phyloP scores from a whole-genome alignment of 1,139 yeast species.

The Wickerhamiella infanticola region DNA sequence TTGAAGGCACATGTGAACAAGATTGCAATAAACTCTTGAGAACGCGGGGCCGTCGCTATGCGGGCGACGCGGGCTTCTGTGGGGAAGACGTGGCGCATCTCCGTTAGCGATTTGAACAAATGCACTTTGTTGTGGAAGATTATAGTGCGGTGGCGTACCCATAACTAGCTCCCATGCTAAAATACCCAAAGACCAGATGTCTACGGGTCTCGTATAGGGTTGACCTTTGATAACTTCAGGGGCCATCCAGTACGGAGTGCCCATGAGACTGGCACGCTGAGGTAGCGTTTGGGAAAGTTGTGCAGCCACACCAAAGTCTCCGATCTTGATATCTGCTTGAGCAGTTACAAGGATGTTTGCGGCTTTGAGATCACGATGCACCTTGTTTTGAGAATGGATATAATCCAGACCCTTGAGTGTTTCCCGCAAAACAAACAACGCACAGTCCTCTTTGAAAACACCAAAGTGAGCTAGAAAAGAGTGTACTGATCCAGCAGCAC shows the following conservation, averaged over 20 bases:
- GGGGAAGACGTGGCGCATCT: slow-evolving; percentile 11
- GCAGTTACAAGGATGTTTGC: slow-evolving; percentile 82
- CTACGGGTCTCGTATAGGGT: slow-evolving; percentile 78
- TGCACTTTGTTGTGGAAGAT: slow-evolving; percentile 11
- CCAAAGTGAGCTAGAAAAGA: slow-evolving; percentile 72
- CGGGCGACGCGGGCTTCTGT: background rate
- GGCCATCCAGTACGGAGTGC: slow-evolving; percentile 99
- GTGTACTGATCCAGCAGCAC: slow-evolving; percentile 71
- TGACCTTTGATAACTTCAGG: slow-evolving; percentile 96
- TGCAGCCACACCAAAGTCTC: slow-evolving; percentile 97
- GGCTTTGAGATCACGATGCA: slow-evolving; percentile 90
- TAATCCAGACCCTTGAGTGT: slow-evolving; percentile 85
- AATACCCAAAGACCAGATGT: slow-evolving; percentile 94
- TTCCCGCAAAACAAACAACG: slow-evolving; percentile 53
- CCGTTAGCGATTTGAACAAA: slow-evolving; percentile 10
- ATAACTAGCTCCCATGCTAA: slow-evolving; percentile 97
- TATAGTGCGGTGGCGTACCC: slow-evolving; percentile 66
- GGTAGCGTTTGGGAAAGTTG: slow-evolving; percentile 81
- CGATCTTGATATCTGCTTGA: slow-evolving; percentile 76
- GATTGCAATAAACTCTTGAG: slow-evolving; percentile 3
- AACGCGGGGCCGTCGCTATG: slow-evolving; percentile 1
- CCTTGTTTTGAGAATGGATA: slow-evolving; percentile 75
- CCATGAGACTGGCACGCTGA: slow-evolving; percentile 94
- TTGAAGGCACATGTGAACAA: slow-evolving; percentile 9
- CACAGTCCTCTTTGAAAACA: slow-evolving; percentile 73